Base-by-base conservation (phyloP, 129 eudicot species). In the Kitagawia praeruptora region DNA sequence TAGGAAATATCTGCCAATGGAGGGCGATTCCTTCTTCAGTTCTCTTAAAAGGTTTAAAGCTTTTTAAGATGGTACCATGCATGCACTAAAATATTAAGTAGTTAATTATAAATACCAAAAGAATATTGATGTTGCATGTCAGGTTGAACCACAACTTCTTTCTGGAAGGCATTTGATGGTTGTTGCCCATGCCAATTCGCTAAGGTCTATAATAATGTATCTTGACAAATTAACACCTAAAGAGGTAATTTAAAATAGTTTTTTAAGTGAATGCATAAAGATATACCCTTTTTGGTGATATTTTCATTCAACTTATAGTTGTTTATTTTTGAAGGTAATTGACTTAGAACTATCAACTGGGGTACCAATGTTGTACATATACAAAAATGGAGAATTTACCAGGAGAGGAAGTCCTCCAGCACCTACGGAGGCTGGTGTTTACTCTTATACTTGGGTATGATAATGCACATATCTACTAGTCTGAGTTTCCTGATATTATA, bases 181-280 rank as follows among this genome's bases (percentile, higher is more conserved):
- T 49, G 97, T 90, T 15, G 97, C 96, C 61, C 97, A 92, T 90
- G 97, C 96, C 64, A 92, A 92, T 85, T 92, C 97, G 73, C 79
- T 92, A 82, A 87, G 97, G 88, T 90, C 97, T 56, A 92, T 88
- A 61, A 81, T 92, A 40, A 92, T 92, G 97, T 92, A 92, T 85
- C 96, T 92, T 53, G 97, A 92, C 81, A 87, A 88, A 75, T 80
- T 90, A 77, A 92, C 91, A 84, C 87, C 97, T 76, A 85, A 90
- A 79, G 93, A 92, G 97, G 97, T 90, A 84, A 84, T 3, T 34
- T 53, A 70, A 54, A 31, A n/a, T 9, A 40, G 73, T 31, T 74
- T 27, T 25, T 54, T 8, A 21, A 19, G 21, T 54, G 23, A 21
- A 79, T 41, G 69, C 69, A 19, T 11, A 27, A 44, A 5, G 25